A percentile compares a stretch with the other conserved stretches of the same genome.
These are phyloP conservation scores for Magnaporthiopsis incrustans DNA, from an alignment of 2,329 filamentous ascomycete species.

Conservation along the genomic window DNA sequence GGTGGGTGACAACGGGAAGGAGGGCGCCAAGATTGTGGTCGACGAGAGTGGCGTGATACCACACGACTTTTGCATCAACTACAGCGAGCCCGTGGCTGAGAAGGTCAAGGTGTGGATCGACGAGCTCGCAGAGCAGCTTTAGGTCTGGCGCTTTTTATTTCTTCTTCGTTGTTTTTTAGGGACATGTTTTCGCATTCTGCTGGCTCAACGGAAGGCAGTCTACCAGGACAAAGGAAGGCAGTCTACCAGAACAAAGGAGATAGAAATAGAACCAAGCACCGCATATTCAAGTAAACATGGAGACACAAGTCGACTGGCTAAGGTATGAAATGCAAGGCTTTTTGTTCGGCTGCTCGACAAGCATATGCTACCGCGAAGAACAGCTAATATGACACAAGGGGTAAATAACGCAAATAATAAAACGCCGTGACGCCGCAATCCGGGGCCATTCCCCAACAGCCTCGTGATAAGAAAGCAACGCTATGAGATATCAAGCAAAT, in stretches of 20 bases:
- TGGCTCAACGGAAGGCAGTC: not conserved
- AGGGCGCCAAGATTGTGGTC: constrained; percentile 40
- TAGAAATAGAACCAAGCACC: not conserved
- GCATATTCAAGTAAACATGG: no score
- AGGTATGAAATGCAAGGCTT: no score
- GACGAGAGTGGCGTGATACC: constrained; percentile 44
- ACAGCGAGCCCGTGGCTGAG: constrained; percentile 40
- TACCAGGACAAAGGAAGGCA: not conserved
- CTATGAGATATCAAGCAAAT: not conserved
- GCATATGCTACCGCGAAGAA: no score
- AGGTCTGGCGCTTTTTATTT: not conserved
- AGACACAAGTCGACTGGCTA: no score
- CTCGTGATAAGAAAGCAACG: no score
- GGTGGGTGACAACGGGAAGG: constrained; percentile 16
- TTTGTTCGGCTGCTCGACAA: no score
- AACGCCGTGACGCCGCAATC: no score
- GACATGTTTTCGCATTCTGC: no score
- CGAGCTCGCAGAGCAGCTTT: constrained; percentile 33
- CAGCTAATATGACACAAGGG: no score
- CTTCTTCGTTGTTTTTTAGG: not conserved
- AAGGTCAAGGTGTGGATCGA: constrained; percentile 40
- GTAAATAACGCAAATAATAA: no score
- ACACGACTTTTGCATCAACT: constrained; percentile 52
- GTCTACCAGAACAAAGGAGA: not conserved
- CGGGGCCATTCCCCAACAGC: no score